A percentile compares a stretch with the other conserved stretches of the same genome.
phyloP scores from a whole-genome alignment of 768 basidiomycete species.

The Amanita pallidorosea region DNA sequence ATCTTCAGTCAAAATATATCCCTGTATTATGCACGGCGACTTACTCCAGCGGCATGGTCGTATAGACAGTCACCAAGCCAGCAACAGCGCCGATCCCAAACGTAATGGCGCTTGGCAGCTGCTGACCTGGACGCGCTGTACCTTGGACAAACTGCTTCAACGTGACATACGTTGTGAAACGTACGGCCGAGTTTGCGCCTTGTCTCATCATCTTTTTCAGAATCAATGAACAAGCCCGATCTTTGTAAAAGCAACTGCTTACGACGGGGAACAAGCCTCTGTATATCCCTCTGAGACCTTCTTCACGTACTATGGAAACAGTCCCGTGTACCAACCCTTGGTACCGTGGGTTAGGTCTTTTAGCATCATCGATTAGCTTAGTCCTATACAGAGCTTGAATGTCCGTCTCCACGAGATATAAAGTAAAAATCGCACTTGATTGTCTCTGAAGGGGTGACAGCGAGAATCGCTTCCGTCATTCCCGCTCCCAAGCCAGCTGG shows the following conservation, averaged over 20 bases:
- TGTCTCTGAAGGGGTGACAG: conserved; percentile 95
- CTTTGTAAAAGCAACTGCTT: conserved; percentile 18
- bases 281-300: conserved; percentile 81
- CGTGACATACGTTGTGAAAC: conserved; percentile 94
- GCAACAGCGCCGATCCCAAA: conserved; percentile 93
- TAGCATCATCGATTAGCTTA: conserved; percentile 92
- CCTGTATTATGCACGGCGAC: conserved; percentile 13
- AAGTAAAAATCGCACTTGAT: conserved; percentile 65
- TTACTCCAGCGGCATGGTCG: conserved; percentile 78
- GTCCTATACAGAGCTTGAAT: conserved; percentile 44
- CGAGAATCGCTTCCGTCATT: conserved; percentile 84
- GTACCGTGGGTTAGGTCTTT: conserved; percentile 75
- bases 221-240: background rate
- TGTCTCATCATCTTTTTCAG: conserved; percentile 84
- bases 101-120: conserved; percentile 77
- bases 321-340: conserved; percentile 85
- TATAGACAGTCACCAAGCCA: conserved; percentile 90
- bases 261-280: conserved; percentile 92
- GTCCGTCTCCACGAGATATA: background rate
- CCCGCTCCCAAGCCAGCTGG: conserved; percentile 79
- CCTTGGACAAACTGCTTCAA: conserved; percentile 91
- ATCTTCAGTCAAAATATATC: background rate
- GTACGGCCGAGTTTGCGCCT: conserved; percentile 93
- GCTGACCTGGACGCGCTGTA: conserved; percentile 65
- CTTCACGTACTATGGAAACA: conserved; percentile 63